Evolutionary conservation across 2,329 filamentous ascomycete genomes (phyloP).

Genomic region (Claviceps pazoutovae): DNA sequence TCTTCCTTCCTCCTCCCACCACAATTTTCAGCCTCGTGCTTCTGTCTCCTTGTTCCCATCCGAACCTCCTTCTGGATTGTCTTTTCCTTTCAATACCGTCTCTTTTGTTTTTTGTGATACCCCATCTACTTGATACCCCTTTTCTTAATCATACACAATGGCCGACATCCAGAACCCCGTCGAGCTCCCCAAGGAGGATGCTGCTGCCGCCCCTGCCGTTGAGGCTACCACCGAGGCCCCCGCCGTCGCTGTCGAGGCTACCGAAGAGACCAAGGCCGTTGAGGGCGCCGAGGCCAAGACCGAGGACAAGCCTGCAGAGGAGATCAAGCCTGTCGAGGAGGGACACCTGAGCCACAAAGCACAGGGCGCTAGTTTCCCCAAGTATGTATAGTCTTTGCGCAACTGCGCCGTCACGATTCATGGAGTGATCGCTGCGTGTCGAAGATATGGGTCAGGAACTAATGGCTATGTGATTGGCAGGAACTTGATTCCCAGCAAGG

Average conservation of each 20-base stretch:
- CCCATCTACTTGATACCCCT: constrained; percentile 28
- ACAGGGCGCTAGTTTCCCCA: constrained; percentile 65
- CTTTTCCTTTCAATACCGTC: constrained; percentile 25
- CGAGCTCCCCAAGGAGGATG: constrained; percentile 35
- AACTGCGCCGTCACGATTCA: background rate
- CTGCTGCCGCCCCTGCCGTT: constrained; percentile 22
- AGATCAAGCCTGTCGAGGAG: constrained; percentile 61
- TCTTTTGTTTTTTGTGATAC: constrained; percentile 38
- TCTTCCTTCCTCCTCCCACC: constrained; percentile 18
- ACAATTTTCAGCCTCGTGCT: constrained; percentile 18
- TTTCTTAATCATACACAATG: constrained; percentile 39
- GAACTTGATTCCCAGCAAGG: constrained; percentile 82
- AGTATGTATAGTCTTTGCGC: constrained; percentile 43
- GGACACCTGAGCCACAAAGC: constrained; percentile 83
- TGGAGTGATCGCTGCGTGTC: too few relatives aligned
- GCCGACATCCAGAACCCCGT: constrained; percentile 58
- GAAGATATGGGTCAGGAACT: constrained; percentile 7
- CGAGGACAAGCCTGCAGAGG: constrained; percentile 30
- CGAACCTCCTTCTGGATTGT: constrained; percentile 20
- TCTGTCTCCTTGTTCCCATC: constrained; percentile 7
- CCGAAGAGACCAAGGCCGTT: constrained; percentile 23
- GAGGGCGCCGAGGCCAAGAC: constrained; percentile 25
- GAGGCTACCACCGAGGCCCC: constrained; percentile 18
- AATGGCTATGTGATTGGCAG: constrained; percentile 27
- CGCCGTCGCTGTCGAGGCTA: constrained; percentile 20